Evolutionary conservation across 139 green algal species (phyloP), one percentile per base, ranked within the genome.

Genomic region (Picochlorum sp.): DNA sequence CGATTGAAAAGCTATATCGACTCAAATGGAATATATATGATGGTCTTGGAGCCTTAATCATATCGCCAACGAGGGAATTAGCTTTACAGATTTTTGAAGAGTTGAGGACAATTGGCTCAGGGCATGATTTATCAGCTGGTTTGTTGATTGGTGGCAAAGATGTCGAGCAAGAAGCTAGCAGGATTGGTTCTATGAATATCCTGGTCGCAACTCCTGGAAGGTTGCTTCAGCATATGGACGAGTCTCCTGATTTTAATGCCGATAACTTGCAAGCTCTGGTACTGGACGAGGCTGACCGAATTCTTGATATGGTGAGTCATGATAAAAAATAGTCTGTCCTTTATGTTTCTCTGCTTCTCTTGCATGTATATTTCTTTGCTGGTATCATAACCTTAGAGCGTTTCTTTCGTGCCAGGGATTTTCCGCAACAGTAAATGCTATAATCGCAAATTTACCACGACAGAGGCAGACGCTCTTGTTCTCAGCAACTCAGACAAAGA

Each of bases 141-240:
- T 73, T 99, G 52, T 78, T 99, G 18, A 96, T 98, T 55, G 93
- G 93, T 24, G 93, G 93, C 22, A 96, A 95, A 69, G 72, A 85
- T 28, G 78, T 96, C 14, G 70, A 85, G 39, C 77, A 88, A 50
- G 92, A 98, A 71, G 63, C 75, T 44, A 55, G 53, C 7, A 39
- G 71, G 6, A 64, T 94, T 13, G 41, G 68, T 72, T 33, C 45
- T 20, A 85, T 96, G 75, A 95, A 95, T 81, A 85, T 97, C 44
- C 70, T 97, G 29, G 76, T 97, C 13, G 79, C 68, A 59, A 97
- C 89, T n/a, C 90, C 85, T 55, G 93, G 93, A 16, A 75, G 93
- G 12, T 73, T 99, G 67, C 73, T 99, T 57, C 93, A 99, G 69
- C 93, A 99, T 80, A 96, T 98, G 93, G 93, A 99, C 59, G 91